Conservation (phyloP, 768 basidiomycete genomes). For the Suillus decipiens region DNA sequence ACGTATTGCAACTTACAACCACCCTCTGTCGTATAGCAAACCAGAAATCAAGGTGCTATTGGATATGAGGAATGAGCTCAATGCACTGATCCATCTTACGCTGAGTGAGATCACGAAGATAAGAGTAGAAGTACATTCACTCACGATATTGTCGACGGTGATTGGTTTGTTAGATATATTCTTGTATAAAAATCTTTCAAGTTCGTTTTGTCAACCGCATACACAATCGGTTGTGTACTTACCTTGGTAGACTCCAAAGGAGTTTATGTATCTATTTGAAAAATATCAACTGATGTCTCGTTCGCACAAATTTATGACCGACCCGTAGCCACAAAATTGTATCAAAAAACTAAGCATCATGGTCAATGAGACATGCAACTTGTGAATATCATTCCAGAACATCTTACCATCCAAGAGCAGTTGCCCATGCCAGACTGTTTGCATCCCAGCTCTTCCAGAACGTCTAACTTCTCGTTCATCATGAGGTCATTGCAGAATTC, state of each 20-base stretch:
- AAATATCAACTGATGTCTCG: background rate
- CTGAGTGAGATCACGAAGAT: conserved; percentile 20
- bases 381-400: background rate
- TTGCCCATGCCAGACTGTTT: conserved; percentile 13
- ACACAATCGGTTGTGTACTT: background rate
- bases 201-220: too few relatives aligned
- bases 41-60: conserved; percentile 42
- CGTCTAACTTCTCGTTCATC: background rate
- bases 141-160: conserved; percentile 32
- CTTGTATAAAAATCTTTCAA: conserved; percentile 34
- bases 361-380: background rate
- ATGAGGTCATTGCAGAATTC: background rate
- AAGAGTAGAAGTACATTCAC: conserved; percentile 21
- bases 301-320: background rate
- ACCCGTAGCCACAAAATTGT: conserved; percentile 32
- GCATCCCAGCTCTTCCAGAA: conserved; percentile 1
- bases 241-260: conserved; percentile 38
- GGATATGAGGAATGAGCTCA: conserved; percentile 41
- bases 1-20: conserved; percentile 33
- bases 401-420: conserved; percentile 16
- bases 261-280: conserved; percentile 21
- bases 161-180: conserved; percentile 28
- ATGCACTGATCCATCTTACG: conserved; percentile 40
- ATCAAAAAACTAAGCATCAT: conserved; percentile 20
- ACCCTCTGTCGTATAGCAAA: conserved; percentile 45